Evolutionary conservation across 2,329 filamentous ascomycete species (phyloP).

Genomic region (Diaporthe helianthi): DNA sequence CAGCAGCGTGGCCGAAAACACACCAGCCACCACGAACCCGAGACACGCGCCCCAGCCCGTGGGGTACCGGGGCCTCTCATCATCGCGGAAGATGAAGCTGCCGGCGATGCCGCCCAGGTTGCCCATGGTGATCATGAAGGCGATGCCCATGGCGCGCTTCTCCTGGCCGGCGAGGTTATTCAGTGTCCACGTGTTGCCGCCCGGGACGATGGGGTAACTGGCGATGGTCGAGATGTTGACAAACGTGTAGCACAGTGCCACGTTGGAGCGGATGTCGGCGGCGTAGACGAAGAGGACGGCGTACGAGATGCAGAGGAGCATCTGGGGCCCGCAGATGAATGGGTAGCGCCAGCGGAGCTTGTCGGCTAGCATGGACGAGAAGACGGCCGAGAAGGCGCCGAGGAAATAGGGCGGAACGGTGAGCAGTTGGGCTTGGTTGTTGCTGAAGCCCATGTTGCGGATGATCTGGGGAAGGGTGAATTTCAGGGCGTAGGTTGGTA

Average conservation of each 20-base stretch:
- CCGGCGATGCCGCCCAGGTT: conserved; percentile 51
- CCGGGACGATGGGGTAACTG: conserved; percentile 71
- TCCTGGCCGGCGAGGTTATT: conserved; percentile 65
- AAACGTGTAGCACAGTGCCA: conserved; percentile 69
- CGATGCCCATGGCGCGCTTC: conserved; percentile 48
- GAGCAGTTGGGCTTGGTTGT: background rate
- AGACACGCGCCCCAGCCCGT: conserved; percentile 36
- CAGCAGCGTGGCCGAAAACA: conserved; percentile 42
- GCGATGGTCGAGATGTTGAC: conserved; percentile 56
- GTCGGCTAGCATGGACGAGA: conserved; percentile 71
- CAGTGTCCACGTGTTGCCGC: conserved; percentile 70
- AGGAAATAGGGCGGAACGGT: conserved; percentile 46
- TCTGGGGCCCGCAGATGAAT: conserved; percentile 67
- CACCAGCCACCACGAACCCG: conserved; percentile 40
- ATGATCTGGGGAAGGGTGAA: conserved; percentile 49
- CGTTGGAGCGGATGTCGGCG: conserved; percentile 47
- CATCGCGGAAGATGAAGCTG: conserved; percentile 56
- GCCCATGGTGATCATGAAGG: conserved; percentile 47
- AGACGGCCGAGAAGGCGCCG: conserved; percentile 68
- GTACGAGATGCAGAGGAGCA: conserved; percentile 70
- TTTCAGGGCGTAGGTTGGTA: conserved; percentile 39
- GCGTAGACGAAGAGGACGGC: conserved; percentile 62
- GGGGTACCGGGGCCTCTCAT: conserved; percentile 35
- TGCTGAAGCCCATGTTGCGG: conserved; percentile 65
- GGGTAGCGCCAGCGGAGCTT: conserved; percentile 68